A percentile compares a stretch with the other conserved stretches of the same genome.
These are phyloP conservation scores for Ogataea haglerorum DNA, from an alignment of 805 yeast genomes.

Conservation along the genomic window DNA sequence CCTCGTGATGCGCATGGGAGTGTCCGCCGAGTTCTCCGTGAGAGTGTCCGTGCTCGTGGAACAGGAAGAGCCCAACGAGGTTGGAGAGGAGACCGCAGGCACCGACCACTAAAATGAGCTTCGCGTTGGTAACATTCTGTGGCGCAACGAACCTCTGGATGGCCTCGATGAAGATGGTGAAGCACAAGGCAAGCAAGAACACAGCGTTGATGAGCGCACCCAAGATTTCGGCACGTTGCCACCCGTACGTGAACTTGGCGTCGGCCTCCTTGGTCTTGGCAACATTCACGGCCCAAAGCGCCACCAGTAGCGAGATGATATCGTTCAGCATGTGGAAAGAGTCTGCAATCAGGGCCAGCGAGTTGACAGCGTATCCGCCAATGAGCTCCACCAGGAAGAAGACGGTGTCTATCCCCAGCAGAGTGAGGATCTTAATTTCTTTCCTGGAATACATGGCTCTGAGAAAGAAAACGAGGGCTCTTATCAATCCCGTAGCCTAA, in stretches of 20 bases:
- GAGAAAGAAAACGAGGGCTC: not conserved
- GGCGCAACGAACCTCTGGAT: conserved; percentile 84
- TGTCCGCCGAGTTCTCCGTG: conserved; percentile 36
- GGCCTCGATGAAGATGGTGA: conserved; percentile 90
- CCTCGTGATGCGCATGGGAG: conserved; percentile 17
- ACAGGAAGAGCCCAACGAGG: conserved; percentile 75
- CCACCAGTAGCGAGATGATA: conserved; percentile 82
- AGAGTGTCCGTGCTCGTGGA: conserved; percentile 80
- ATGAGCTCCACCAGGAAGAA: conserved; percentile 85
- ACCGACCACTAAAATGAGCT: conserved; percentile 79
- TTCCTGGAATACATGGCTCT: conserved; percentile 35
- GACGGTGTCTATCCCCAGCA: conserved; percentile 70
- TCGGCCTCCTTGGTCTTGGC: conserved; percentile 80
- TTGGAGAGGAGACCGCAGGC: conserved; percentile 78
- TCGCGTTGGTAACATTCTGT: conserved; percentile 75
- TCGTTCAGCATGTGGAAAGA: conserved; percentile 98
- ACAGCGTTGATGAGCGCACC: conserved; percentile 96
- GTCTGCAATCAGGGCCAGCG: conserved; percentile 92
- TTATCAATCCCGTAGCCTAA: not conserved
- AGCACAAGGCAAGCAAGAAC: conserved; percentile 85
- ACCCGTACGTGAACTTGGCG: conserved; percentile 90
- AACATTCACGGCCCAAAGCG: conserved; percentile 94
- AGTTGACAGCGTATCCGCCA: conserved; percentile 87
- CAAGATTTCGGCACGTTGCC: conserved; percentile 96
- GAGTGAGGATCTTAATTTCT: conserved; percentile 67